Percentiles rank a stretch among this genome's conserved stretches.
Evolutionary conservation across 2,329 filamentous ascomycete genomes (phyloP).

Genomic region (Alternaria gaisen): DNA sequence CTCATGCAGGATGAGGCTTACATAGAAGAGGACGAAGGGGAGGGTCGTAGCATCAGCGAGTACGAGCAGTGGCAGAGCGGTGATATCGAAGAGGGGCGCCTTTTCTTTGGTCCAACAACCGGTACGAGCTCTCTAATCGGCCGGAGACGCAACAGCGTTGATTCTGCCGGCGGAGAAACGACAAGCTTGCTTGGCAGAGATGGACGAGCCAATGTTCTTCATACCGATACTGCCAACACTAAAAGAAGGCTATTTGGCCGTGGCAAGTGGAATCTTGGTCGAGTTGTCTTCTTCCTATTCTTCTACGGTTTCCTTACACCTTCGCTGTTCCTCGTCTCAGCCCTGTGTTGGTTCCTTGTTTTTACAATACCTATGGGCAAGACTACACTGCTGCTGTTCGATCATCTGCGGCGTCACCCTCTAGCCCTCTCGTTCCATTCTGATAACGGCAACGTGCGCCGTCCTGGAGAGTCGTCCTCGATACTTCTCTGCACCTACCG

Average conservation of each 20-base stretch:
- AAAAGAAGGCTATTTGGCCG: conserved; percentile 93
- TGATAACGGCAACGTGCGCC: conserved; percentile 77
- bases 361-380: conserved; percentile 99
- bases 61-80: conserved; percentile 99
- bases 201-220: conserved; percentile 58
- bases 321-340: conserved; percentile 82
- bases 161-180: conserved; percentile 86
- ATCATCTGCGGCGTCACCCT: conserved; percentile 91
- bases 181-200: conserved; percentile 83
- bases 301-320: conserved; percentile 95
- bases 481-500: conserved; percentile 97
- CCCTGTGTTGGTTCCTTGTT: conserved; percentile 93
- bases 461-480: conserved; percentile 76
- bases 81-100: conserved; percentile 90
- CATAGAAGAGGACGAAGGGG: conserved; percentile 90
- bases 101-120: conserved; percentile 89
- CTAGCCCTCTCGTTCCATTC: conserved; percentile 93
- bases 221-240: conserved; percentile 53
- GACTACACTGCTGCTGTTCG: conserved; percentile 86
- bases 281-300: conserved; percentile 94
- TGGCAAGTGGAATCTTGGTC: conserved; percentile 92
- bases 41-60: conserved; percentile 96
- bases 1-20: conserved; percentile 95
- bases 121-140: conserved; percentile 80
- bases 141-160: conserved; percentile 84